Evolutionary conservation across 306 rosid species (phyloP).

Genomic region (Gastrolobium bilobum): DNA sequence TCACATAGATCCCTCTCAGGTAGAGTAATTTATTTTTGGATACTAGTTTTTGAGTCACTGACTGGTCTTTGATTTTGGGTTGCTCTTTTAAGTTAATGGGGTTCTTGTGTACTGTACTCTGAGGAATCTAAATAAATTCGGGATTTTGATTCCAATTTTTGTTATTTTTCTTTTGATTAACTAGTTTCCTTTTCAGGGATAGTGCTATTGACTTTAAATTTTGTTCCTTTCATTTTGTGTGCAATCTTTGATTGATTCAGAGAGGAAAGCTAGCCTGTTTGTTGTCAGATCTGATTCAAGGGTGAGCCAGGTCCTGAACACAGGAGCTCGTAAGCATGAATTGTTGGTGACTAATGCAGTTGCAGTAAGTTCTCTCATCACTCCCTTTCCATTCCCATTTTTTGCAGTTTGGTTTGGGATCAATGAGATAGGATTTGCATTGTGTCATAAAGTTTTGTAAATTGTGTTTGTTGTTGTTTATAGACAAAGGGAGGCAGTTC

Average conservation of each 20-base stretch:
- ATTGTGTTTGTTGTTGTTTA: constrained; percentile 42
- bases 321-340: constrained; percentile 58
- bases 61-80: neutral
- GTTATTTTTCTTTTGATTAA: neutral
- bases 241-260: constrained; percentile 57
- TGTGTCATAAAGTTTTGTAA: constrained; percentile 35
- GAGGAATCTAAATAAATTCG: neutral
- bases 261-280: constrained; percentile 62
- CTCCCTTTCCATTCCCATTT: neutral
- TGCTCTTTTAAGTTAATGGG: constrained; percentile 5
- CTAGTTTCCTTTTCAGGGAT: neutral
- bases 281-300: constrained; percentile 79
- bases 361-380: constrained; percentile 66
- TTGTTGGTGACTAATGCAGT: constrained; percentile 77
- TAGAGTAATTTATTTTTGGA: neutral
- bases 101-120: neutral
- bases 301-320: constrained; percentile 38
- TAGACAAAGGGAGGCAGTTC: constrained; percentile 50
- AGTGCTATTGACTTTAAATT: neutral
- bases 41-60: neutral
- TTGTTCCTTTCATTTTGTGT: constrained; percentile 41
- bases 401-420: constrained; percentile 11
- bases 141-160: constrained; percentile 10
- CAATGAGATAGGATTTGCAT: constrained; percentile 5
- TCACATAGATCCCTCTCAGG: constrained; percentile 69